Evolutionary conservation across 805 yeast species (phyloP).

Genomic region (Helenozyma baotianmanensis): DNA sequence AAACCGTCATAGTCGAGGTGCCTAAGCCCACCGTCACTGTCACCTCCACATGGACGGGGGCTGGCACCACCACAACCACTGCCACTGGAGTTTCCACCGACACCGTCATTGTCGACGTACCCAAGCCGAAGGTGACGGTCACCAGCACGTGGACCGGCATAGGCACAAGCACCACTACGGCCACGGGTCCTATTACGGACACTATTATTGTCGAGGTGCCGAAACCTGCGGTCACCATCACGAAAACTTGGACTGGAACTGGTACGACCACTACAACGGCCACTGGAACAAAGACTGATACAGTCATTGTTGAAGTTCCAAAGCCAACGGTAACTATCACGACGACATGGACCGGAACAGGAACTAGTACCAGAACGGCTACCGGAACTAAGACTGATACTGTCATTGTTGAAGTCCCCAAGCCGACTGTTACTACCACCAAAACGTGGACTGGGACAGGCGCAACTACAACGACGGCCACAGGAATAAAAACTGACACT

Average conservation of each 20-base stretch:
- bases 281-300: slow-evolving; percentile 3
- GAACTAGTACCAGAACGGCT: not conserved
- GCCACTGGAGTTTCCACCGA: slow-evolving; percentile 1
- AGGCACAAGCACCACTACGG: not conserved
- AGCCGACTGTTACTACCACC: slow-evolving; percentile 3
- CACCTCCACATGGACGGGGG: slow-evolving; percentile 3
- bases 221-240: slow-evolving; percentile 1
- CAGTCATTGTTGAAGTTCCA: slow-evolving; percentile 14
- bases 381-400: slow-evolving; percentile 7
- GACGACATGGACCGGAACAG: not conserved
- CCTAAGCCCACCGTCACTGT: slow-evolving; percentile 9
- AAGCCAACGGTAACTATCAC: slow-evolving; percentile 4
- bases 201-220: slow-evolving; percentile 1
- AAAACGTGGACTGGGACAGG: slow-evolving; percentile 6
- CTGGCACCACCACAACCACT: not conserved
- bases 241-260: slow-evolving; percentile 1
- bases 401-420: slow-evolving; percentile 7
- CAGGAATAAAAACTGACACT: too few species aligned
- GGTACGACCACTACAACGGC: not conserved
- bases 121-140: slow-evolving; percentile 4
- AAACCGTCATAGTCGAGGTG: slow-evolving; percentile 6
- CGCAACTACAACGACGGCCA: too few species aligned
- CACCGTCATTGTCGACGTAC: slow-evolving; percentile 10
- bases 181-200: not conserved
- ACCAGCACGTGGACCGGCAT: slow-evolving; percentile 11